phyloP scores from a whole-genome alignment of 2,329 filamentous ascomycete species.

The Pseudocercospora musae region DNA sequence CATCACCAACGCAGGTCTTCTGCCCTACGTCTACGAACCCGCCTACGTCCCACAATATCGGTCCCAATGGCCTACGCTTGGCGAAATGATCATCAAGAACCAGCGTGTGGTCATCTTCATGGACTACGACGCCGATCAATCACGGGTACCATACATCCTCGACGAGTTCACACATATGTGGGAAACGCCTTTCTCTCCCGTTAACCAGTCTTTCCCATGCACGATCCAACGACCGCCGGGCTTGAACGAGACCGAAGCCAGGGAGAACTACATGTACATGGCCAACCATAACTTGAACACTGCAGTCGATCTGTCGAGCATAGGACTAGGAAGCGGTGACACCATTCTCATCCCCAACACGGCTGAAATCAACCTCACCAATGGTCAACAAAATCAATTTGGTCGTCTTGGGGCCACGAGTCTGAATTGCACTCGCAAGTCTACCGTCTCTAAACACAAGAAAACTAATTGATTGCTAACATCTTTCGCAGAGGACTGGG shows the following conservation, averaged over 20 bases:
- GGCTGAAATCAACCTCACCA: conserved; percentile 67
- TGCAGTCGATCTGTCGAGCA: conserved; percentile 58
- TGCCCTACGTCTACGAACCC: conserved; percentile 70
- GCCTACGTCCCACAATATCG: conserved; percentile 66
- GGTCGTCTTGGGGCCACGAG: conserved; percentile 66
- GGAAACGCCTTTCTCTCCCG: conserved; percentile 84
- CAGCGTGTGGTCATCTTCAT: conserved; percentile 77
- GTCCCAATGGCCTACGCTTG: conserved; percentile 79
- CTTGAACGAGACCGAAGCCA: conserved; percentile 52
- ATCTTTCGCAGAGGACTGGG: conserved; percentile 52
- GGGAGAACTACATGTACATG: conserved; percentile 66
- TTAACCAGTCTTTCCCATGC: conserved; percentile 69
- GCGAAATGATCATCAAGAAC: conserved; percentile 63
- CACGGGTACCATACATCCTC: conserved; percentile 74
- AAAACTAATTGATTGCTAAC: not conserved
- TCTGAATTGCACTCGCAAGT: conserved; percentile 57
- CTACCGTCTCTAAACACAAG: not conserved
- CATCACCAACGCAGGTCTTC: conserved; percentile 69
- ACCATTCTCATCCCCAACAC: conserved; percentile 69
- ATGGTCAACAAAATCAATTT: conserved; percentile 57
- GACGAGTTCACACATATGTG: conserved; percentile 86
- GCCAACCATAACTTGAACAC: conserved; percentile 90
- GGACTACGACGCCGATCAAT: conserved; percentile 81
- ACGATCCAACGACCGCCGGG: conserved; percentile 71
- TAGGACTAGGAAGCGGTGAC: conserved; percentile 46